Conservation (phyloP, 1,139 yeast genomes). For the Kodamaea sp. region DNA sequence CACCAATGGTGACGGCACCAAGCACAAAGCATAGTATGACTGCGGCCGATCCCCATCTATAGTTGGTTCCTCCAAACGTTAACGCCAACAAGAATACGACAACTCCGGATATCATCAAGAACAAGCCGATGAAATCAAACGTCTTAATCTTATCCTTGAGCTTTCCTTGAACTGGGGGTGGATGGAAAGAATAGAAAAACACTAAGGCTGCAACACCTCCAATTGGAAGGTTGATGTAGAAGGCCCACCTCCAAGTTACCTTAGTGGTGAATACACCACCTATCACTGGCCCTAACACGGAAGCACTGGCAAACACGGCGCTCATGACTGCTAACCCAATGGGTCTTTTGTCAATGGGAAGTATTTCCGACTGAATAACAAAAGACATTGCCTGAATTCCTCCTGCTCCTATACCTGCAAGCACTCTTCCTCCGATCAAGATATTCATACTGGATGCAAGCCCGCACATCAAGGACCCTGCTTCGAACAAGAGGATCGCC, state of each 20-base stretch:
- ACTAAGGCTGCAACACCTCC: conserved; percentile 57
- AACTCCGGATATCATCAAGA: conserved; percentile 40
- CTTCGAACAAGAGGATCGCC: conserved; percentile 57
- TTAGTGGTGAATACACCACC: conserved; percentile 68
- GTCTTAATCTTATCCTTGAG: conserved; percentile 38
- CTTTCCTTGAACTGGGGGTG: conserved; percentile 53
- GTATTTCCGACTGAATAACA: conserved; percentile 62
- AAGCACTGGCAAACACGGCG: conserved; percentile 54
- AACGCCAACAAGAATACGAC: conserved; percentile 50
- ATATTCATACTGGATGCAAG: conserved; percentile 56
- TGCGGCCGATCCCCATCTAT: conserved; percentile 55
- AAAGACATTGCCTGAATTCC: conserved; percentile 62
- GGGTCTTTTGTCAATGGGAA: conserved; percentile 59
- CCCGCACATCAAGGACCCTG: conserved; percentile 65
- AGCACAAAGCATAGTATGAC: conserved; percentile 55
- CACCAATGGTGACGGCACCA: conserved; percentile 48
- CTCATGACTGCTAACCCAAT: conserved; percentile 52
- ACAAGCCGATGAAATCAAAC: conserved; percentile 52
- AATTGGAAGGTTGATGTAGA: conserved; percentile 68
- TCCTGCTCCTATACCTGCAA: conserved; percentile 78
- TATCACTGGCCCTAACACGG: conserved; percentile 63
- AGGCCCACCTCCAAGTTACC: conserved; percentile 79
- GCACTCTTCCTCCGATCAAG: conserved; percentile 68
- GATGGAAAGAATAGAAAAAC: conserved; percentile 51
- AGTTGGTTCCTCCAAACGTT: conserved; percentile 51